Evolutionary conservation across 2,329 filamentous ascomycete genomes (phyloP), one percentile per base, ranked within the genome.

Genomic region (Beauveria varroae): DNA sequence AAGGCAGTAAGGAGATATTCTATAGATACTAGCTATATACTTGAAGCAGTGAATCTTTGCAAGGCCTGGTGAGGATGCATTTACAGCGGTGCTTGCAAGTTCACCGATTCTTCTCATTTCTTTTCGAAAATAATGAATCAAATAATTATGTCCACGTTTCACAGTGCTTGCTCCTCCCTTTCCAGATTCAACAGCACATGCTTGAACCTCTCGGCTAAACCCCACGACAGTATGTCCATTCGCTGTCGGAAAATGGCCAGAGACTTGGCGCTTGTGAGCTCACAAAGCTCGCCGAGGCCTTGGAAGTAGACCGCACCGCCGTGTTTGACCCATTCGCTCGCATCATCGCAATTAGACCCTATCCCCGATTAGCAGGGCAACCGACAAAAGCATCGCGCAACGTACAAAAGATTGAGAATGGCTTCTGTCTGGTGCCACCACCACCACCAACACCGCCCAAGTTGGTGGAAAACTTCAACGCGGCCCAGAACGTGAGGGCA

Each of bases 401-500:
- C 24, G 6, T 46, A 44, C 43, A 44, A 46, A 57, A 44, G 16
- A 57, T 26, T 20, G 40, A 46, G 24, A 47, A 57, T 7, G 24
- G 5, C 26, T 20, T 34, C 24, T 26, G 26, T 44, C 54, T 20
- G 20, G 40, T 30, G 30, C 30, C 30, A 30, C 30, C 30, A 30
- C 30, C 30, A 30, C 28, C 28, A 22, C 4, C 10, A 7, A n/a
- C 24, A 16, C 44, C 41, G 37, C 58, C 41, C 18, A 54, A 30
- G n/a, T 53, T n/a, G 8, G 40, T 20, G 10, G 50, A 55, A 12
- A 61, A 50, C 28, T 55, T 61, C 5, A 61, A 40, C 20, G 49
- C 14, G 16, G 58, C 58, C 58, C 58, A 61, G n/a, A 61, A 55
- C 9, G 58, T 61, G 22, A 61, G 58, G 5, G 49, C 58, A 30